phyloP scores from a whole-genome alignment of 495 filamentous ascomycete species.

The Apiosordaria backusii region DNA sequence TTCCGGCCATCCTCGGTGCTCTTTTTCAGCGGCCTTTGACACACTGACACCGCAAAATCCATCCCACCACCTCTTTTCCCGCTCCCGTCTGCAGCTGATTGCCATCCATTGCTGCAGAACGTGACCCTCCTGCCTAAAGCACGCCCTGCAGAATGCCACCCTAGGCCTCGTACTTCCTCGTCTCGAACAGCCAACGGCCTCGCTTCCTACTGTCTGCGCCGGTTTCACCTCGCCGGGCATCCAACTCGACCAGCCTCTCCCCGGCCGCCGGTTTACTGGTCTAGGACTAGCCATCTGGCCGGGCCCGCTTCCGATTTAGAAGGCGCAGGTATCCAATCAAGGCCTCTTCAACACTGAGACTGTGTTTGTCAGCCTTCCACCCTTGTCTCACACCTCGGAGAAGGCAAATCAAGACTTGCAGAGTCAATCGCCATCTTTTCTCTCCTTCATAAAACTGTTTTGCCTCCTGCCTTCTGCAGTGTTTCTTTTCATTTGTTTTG shows the following conservation, averaged over 20 bases:
- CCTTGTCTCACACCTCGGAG: not conserved
- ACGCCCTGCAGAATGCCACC: not conserved
- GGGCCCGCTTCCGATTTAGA: not conserved
- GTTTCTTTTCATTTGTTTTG: constrained; percentile 1
- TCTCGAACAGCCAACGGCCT: not conserved
- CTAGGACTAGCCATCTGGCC: not conserved
- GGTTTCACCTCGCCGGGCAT: not conserved
- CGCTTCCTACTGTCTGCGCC: not conserved
- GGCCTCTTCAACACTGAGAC: not conserved
- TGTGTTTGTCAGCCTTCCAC: constrained; percentile 1
- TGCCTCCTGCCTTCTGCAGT: not conserved
- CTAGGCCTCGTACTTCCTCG: not conserved
- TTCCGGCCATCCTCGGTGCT: not conserved
- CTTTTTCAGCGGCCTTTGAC: not conserved
- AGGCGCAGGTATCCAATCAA: not conserved
- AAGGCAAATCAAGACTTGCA: not conserved
- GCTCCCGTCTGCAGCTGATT: not conserved
- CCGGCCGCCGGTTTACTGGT: not conserved
- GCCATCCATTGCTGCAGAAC: not conserved
- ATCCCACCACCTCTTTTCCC: not conserved
- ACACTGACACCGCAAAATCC: not conserved
- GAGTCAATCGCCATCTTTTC: not conserved
- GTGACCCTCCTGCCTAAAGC: not conserved
- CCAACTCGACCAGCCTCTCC: not conserved
- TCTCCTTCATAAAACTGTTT: constrained; percentile 1